These are phyloP conservation scores for Pseudonectria buxi DNA, from an alignment of 2,329 filamentous ascomycete species.

Conservation along the genomic window DNA sequence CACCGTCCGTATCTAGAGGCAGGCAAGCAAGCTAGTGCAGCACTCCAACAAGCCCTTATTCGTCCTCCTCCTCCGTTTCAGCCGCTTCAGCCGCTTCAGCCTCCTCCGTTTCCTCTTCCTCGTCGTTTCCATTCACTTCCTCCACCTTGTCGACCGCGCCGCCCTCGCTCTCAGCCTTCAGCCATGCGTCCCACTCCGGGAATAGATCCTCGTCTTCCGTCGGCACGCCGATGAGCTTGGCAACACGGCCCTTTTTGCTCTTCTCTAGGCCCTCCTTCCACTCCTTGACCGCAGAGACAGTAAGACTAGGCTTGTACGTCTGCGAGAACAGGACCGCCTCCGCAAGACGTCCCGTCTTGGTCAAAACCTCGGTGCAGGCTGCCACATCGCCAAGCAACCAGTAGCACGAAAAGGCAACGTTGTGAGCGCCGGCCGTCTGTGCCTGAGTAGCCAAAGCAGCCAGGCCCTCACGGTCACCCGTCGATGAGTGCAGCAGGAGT, in stretches of 20 bases:
- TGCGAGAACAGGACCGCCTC: conserved; percentile 90
- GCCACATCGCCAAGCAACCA: conserved; percentile 83
- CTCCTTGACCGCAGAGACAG: conserved; percentile 57
- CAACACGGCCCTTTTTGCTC: conserved; percentile 76
- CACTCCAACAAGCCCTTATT: conserved; percentile 16
- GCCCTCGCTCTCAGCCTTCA: conserved; percentile 72
- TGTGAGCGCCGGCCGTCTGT: conserved; percentile 71
- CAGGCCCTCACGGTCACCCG: conserved; percentile 70
- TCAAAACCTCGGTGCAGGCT: conserved; percentile 72
- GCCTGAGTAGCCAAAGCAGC: conserved; percentile 67
- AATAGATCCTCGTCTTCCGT: conserved; percentile 83
- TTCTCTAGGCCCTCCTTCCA: conserved; percentile 87
- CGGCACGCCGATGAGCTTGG: conserved; percentile 75
- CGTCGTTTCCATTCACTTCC: conserved; percentile 12
- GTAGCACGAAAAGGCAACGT: conserved; percentile 83
- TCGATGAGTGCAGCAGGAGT: conserved; percentile 81
- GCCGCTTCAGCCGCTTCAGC: conserved; percentile 14
- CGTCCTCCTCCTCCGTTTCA: conserved; percentile 18
- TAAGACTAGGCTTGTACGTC: conserved; percentile 84
- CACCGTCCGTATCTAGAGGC: conserved; percentile 21
- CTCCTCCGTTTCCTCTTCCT: conserved; percentile 14
- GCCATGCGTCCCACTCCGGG: conserved; percentile 90
- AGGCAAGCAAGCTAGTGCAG: conserved; percentile 11
- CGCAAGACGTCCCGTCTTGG: conserved; percentile 69
- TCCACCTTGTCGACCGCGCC: conserved; percentile 27